Evolutionary conservation across 345 rosid species (phyloP), one percentile per base, ranked within the genome.

Genomic region (Citropsis articulata): DNA sequence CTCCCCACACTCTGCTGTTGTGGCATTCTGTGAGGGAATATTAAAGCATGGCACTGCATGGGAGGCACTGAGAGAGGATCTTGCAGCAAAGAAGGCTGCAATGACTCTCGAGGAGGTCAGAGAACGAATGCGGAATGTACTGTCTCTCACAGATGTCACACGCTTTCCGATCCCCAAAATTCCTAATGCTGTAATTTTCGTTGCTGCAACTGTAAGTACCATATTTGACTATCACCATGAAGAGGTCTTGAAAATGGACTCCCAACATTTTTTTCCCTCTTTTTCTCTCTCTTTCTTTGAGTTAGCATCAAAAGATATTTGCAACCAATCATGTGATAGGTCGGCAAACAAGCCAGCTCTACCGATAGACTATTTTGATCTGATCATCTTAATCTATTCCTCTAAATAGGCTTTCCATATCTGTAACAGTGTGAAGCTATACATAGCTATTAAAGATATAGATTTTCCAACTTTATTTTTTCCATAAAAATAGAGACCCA

Each of bases 1-100:
- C 50, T 96, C 99, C 69, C 98, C 99, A 3, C 99, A 96, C 80
- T 94, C 98, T 76, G 99, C 99, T 9, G 98, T 89, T 81, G 99
- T 96, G 88, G 99, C 99, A 60, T 96, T 96, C 89, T 94, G 98
- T 75, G 99, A 96, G 83, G 99, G 99, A 48, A 92, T 96, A 84
- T 77, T 96, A 77, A 85, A 90, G 88, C 85, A 94, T 81, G 99
- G 94, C 77, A 94, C 98, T 21, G 99, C 99, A 48, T 96, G 98
- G 99, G 99, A 94, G 84, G 98, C 91, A 78, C 89, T 94, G 83
- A 94, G 97, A 83, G 91, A 91, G 76, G 99, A 96, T 72, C 97
- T 92, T 78, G 98, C 89, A 27, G 90, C 79, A 21, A 88, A 90
- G 77, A 71, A 91, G 80, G 84, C 89, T 73, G 86, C 87, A 78